Evolutionary conservation across 345 rosid species (phyloP), one percentile per base, ranked within the genome.

Genomic region (Rhodamnia rubescens): DNA sequence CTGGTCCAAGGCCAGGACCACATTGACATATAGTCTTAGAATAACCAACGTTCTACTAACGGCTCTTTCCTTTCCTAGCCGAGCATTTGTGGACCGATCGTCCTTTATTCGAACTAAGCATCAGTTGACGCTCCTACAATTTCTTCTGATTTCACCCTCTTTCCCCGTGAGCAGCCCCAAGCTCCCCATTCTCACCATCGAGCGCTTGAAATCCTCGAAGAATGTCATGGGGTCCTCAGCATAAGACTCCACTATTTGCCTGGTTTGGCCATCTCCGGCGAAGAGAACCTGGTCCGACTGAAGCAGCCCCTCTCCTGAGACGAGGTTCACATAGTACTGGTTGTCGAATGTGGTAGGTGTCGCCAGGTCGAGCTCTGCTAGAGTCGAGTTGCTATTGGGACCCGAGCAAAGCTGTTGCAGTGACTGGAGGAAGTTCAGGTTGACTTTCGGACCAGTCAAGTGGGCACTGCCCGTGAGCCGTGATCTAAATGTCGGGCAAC

Each of bases 341-440:
- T 93, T 97, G 87, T 97, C 98, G 20, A 97, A 97, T 1, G 95
- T 94, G 11, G 93, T 91, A 0, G 98, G 99, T 0, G 96, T 95
- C 14, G 88, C 95, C 42, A 92, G 85, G 90, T 95, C 98, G 1
- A 94, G 98, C 10, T 91, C 92, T 6, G 95, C 95, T 14, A 92
- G 84, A 5, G 86, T 90, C 8, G 90, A 51, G 83, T 87, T 32
- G 42, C 87, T 82, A 32, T 81, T 85, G 0, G 89, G 84, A 6
- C 51, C 87, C 1, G 95, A 91, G 88, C 98, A 94, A 12, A 92
- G 86, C 85, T 91, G 98, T 84, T 92, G 95, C 32, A 94, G 92
- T 1, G 92, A 90, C 87, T 91, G 94, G 8, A 95, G 89, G 92
- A 94, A 95, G 42, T 88, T 94, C 24, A 87, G 86, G 84, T 94